These are phyloP conservation scores for Senna siamea DNA, from an alignment of 306 rosid genomes.

Conservation along the genomic window DNA sequence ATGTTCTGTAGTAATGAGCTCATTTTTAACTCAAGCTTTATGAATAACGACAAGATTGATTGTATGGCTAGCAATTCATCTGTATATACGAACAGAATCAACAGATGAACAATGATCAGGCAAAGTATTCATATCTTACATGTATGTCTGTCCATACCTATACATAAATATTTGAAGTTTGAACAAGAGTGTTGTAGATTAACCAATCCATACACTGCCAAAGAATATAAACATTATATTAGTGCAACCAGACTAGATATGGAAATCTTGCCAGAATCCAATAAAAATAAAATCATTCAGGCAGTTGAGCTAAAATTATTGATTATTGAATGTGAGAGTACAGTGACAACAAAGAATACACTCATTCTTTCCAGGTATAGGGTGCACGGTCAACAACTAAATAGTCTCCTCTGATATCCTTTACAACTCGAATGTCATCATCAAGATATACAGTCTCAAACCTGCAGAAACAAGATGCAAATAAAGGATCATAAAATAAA, in stretches of 20 bases:
- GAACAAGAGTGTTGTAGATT: background rate
- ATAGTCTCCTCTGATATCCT: constrained; percentile 89
- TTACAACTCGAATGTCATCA: constrained; percentile 72
- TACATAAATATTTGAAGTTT: background rate
- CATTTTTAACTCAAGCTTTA: background rate
- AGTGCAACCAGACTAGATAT: constrained; percentile 6
- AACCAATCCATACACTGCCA: background rate
- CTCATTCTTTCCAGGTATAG: constrained; percentile 77
- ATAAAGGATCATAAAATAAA: constrained; percentile 15
- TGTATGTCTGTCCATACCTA: background rate
- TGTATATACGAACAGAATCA: background rate
- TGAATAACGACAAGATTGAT: background rate
- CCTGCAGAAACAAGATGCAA: constrained; percentile 54
- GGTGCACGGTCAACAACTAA: constrained; percentile 81
- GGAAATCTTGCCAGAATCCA: constrained; percentile 22
- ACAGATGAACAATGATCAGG: background rate
- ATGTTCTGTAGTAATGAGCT: background rate
- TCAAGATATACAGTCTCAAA: constrained; percentile 79
- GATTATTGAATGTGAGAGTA: background rate
- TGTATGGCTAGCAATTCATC: background rate
- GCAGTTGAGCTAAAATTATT: background rate
- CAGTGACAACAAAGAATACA: constrained; percentile 21
- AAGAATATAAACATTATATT: constrained; percentile 4
- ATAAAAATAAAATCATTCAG: background rate
- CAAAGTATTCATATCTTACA: background rate